Evolutionary conservation across 306 rosid genomes (phyloP), one percentile per base, ranked within the genome.

Genomic region (Trichosanthes truncata): DNA sequence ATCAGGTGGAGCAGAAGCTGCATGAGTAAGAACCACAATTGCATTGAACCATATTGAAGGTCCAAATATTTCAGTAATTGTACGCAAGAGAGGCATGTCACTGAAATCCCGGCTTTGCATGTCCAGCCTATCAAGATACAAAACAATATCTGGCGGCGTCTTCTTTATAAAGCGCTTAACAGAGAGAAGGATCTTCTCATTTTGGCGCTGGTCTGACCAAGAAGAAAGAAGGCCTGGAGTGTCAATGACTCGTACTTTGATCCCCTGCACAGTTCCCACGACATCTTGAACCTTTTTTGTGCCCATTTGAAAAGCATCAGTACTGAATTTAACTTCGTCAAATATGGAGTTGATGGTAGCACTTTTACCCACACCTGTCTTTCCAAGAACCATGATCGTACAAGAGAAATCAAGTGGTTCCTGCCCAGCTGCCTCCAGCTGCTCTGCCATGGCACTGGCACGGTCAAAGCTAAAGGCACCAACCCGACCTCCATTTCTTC

Each of bases 371-470:
- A 94, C 98, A 55, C 98, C 98, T 3, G 97, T 83, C 87, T 94
- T 94, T 86, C 98, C 98, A 74, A 94, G 90, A 82, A 94, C 97
- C 98, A 94, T 91, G 80, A 94, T 94, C 12, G 98, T 94, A 79
- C 98, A 94, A 84, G 97, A 82, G 86, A 94, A 94, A 89, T 92
- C 98, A 82, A 92, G 97, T 68, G 97, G 93, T 21, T 91, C 97
- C 79, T 89, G 92, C 80, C 98, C 98, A 6, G 93, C 87, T 63
- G 97, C 92, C 92, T 94, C 97, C 53, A 94, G 97, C 80, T 92
- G 98, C 88, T 89, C 98, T 10, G 98, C 97, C 97, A 92, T 92
- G 76, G 98, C 97, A 87, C 98, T 94, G 52, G 98, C 97, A 77
- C 97, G 98, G 77, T 94, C 98, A 89, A 94, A 94, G 83, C 98